Percentiles rank a stretch among this genome's conserved stretches.
Conservation (phyloP, 805 yeast genomes). For the Saccharomycopsis sp. region DNA sequence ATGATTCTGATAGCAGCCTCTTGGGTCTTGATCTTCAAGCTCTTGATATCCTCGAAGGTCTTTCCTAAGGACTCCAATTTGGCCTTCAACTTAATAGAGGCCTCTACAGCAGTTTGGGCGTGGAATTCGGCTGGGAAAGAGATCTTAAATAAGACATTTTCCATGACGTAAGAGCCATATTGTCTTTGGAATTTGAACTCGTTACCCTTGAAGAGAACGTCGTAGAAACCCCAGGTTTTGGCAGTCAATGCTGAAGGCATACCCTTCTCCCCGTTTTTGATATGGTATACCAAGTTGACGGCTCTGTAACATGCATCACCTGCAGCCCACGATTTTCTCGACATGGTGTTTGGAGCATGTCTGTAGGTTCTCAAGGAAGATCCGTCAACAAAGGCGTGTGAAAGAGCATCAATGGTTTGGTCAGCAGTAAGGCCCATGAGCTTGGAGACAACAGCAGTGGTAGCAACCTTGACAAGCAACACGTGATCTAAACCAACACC, state of each 20-base stretch:
- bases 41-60: constrained; percentile 42
- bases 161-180: constrained; percentile 56
- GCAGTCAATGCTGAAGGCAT: constrained; percentile 55
- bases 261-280: constrained; percentile 47
- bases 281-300: constrained; percentile 47
- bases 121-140: constrained; percentile 63
- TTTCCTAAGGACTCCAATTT: constrained; percentile 35
- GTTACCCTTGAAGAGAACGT: constrained; percentile 49
- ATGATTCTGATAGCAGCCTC: constrained; percentile 57
- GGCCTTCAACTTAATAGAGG: constrained; percentile 40
- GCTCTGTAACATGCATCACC: constrained; percentile 59
- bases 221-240: constrained; percentile 57
- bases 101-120: constrained; percentile 60
- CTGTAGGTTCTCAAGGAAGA: constrained; percentile 53
- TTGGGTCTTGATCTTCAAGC: constrained; percentile 47
- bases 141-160: constrained; percentile 53
- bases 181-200: constrained; percentile 48
- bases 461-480: constrained; percentile 50
- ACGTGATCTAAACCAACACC: constrained; percentile 57
- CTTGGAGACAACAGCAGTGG: constrained; percentile 53
- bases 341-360: constrained; percentile 59
- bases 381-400: constrained; percentile 59
- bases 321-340: constrained; percentile 63
- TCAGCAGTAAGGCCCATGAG: constrained; percentile 43
- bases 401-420: constrained; percentile 48